A percentile compares a stretch with the other conserved stretches of the same genome.
Evolutionary conservation across 805 yeast genomes (phyloP).

Genomic region (Sporopachydermia lactativora): DNA sequence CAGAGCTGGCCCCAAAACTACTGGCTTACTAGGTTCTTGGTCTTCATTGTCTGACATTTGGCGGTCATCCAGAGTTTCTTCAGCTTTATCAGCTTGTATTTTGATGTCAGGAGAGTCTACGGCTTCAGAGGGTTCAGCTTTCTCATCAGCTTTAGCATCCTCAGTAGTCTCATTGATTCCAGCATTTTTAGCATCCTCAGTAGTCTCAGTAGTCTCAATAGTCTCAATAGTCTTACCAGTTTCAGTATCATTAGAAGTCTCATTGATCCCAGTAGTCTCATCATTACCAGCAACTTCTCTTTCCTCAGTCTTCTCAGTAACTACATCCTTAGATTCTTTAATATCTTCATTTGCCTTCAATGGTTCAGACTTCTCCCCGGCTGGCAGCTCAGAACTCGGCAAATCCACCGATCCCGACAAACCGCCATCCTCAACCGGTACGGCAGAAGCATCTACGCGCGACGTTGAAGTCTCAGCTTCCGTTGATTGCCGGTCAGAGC

Average conservation of each 20-base stretch:
- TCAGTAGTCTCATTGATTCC: slow-evolving; percentile 1
- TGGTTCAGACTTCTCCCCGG: too few relatives aligned
- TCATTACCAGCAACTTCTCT: too few relatives aligned
- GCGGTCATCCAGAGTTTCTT: slow-evolving; percentile 2
- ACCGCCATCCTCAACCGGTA: slow-evolving; percentile 2
- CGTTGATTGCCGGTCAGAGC: too few relatives aligned
- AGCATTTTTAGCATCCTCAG: neutral
- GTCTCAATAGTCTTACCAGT: neutral
- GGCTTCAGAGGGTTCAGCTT: neutral
- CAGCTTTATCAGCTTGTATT: slow-evolving; percentile 2
- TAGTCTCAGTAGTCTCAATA: neutral
- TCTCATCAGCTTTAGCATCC: neutral
- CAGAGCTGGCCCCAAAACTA: slow-evolving; percentile 11
- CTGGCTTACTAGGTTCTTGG: too few relatives aligned
- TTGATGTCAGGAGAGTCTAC: slow-evolving; percentile 2
- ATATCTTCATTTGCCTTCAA: too few relatives aligned
- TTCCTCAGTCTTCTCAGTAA: too few relatives aligned
- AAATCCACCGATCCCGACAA: too few relatives aligned
- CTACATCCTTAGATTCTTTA: too few relatives aligned
- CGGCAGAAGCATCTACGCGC: too few relatives aligned
- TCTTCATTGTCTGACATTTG: slow-evolving; percentile 3
- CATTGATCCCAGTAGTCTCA: neutral
- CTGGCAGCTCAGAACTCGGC: too few relatives aligned
- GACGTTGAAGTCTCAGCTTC: too few relatives aligned
- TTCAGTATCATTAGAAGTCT: neutral